Conservation (phyloP, 2,329 filamentous ascomycete species). For the Nigrospora oryzae region DNA sequence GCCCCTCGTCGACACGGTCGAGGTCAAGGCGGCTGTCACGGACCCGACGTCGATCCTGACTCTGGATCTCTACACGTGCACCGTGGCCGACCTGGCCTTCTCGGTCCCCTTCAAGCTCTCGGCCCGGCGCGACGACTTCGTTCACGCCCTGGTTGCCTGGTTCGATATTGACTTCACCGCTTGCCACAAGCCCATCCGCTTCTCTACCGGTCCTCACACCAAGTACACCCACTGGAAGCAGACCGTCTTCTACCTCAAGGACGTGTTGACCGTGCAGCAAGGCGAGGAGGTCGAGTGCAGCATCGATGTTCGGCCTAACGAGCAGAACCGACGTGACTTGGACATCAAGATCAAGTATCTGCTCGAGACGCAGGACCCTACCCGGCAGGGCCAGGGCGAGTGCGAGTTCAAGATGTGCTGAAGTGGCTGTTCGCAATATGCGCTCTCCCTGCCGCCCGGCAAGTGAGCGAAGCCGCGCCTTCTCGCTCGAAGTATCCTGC, state of each 20-base stretch:
- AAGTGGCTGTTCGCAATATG: neutral
- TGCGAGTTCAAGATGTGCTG: conserved; percentile 77
- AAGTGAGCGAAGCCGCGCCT: no score
- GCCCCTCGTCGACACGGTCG: conserved; percentile 94
- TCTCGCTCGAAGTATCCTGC: no score
- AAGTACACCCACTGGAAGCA: conserved; percentile 99
- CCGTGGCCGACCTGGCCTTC: conserved; percentile 76
- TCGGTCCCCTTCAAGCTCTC: conserved; percentile 66
- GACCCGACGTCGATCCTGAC: conserved; percentile 80
- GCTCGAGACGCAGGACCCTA: conserved; percentile 67
- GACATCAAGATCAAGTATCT: conserved; percentile 84
- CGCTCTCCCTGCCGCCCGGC: no score
- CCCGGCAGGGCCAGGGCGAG: conserved; percentile 57
- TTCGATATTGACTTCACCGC: conserved; percentile 98
- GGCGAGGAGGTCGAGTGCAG: conserved; percentile 70
- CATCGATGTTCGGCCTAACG: conserved; percentile 78
- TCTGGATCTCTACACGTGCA: conserved; percentile 90
- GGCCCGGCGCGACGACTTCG: conserved; percentile 81
- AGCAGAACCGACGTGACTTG: conserved; percentile 89
- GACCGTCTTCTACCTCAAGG: conserved; percentile 94
- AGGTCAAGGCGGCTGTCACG: conserved; percentile 93
- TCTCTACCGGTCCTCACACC: conserved; percentile 94
- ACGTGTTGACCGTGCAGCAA: conserved; percentile 84
- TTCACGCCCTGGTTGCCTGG: conserved; percentile 95
- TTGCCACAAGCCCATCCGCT: conserved; percentile 95